phyloP scores from a whole-genome alignment of 495 filamentous ascomycete species.

The Lophiostoma macrostomum region DNA sequence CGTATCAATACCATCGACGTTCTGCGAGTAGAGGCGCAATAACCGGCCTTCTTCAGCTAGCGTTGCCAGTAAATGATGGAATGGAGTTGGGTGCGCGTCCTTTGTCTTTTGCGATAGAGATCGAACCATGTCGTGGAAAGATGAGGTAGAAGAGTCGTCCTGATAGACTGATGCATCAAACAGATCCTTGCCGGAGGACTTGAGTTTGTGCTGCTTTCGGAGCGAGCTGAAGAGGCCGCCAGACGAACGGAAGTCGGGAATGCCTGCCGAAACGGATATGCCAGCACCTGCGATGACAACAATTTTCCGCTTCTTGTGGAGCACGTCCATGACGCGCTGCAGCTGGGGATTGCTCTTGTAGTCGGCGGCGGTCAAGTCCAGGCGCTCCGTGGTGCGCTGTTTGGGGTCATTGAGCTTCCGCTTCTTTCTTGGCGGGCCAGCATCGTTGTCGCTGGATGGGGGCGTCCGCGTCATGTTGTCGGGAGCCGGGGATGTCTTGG shows the following conservation, averaged over 20 bases:
- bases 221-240: conserved; percentile 82
- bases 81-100: conserved; percentile 76
- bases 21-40: conserved; percentile 91
- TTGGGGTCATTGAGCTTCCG: conserved; percentile 65
- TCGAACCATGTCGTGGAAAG: conserved; percentile 95
- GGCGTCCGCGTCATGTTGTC: conserved; percentile 32
- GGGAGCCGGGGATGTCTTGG: conserved; percentile 37
- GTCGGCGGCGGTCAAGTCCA: conserved; percentile 60
- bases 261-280: conserved; percentile 93
- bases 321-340: conserved; percentile 65
- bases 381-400: conserved; percentile 70
- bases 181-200: conserved; percentile 88
- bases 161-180: conserved; percentile 98
- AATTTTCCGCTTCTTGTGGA: conserved; percentile 89
- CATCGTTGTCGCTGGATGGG: conserved; percentile 49
- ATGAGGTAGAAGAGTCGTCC: conserved; percentile 77
- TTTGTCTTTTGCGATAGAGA: conserved; percentile 72
- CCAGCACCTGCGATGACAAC: conserved; percentile 95
- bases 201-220: conserved; percentile 80
- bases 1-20: conserved; percentile 92
- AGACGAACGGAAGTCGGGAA: conserved; percentile 93
- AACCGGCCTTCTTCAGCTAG: conserved; percentile 84
- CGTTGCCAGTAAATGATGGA: conserved; percentile 90
- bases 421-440: conserved; percentile 66
- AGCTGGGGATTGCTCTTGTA: conserved; percentile 56